These are phyloP conservation scores for Metarhizium humberi DNA, from an alignment of 2,329 filamentous ascomycete genomes.

Conservation along the genomic window DNA sequence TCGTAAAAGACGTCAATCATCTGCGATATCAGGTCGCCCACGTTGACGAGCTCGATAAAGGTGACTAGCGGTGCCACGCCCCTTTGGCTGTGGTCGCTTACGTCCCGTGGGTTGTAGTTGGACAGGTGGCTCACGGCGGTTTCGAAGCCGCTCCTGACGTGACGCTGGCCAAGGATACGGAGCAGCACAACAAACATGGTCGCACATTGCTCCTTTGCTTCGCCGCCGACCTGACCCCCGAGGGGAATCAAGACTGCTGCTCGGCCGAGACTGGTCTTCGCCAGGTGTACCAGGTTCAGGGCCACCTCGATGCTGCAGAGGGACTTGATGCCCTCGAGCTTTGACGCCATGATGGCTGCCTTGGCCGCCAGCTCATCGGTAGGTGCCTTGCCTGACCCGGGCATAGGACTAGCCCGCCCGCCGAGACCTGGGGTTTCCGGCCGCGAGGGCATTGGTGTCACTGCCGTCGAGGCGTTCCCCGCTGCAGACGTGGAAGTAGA, in stretches of 20 bases:
- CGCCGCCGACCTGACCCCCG: conserved; percentile 69
- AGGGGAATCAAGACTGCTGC: conserved; percentile 74
- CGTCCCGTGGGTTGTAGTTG: conserved; percentile 81
- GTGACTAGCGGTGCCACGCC: conserved; percentile 88
- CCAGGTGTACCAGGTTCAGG: conserved; percentile 76
- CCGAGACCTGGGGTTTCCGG: conserved; percentile 39
- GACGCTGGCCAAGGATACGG: conserved; percentile 72
- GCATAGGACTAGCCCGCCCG: conserved; percentile 31
- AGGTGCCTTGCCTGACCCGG: conserved; percentile 52
- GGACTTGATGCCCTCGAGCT: conserved; percentile 87
- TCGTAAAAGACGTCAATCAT: conserved; percentile 99
- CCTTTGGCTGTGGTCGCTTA: conserved; percentile 57
- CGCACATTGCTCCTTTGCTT: conserved; percentile 81
- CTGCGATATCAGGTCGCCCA: conserved; percentile 93
- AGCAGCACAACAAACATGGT: conserved; percentile 80
- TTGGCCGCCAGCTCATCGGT: conserved; percentile 92
- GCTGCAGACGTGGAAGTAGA: conserved; percentile 8
- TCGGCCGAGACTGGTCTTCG: conserved; percentile 80
- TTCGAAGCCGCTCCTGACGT: conserved; percentile 89
- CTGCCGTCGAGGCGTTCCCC: conserved; percentile 16
- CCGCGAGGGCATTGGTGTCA: conserved; percentile 32
- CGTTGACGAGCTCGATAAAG: conserved; percentile 95
- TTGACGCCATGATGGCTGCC: conserved; percentile 92
- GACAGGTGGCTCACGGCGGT: conserved; percentile 87
- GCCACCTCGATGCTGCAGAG: conserved; percentile 96